phyloP scores from a whole-genome alignment of 345 rosid species.

The Eucalyptus lansdowneana region DNA sequence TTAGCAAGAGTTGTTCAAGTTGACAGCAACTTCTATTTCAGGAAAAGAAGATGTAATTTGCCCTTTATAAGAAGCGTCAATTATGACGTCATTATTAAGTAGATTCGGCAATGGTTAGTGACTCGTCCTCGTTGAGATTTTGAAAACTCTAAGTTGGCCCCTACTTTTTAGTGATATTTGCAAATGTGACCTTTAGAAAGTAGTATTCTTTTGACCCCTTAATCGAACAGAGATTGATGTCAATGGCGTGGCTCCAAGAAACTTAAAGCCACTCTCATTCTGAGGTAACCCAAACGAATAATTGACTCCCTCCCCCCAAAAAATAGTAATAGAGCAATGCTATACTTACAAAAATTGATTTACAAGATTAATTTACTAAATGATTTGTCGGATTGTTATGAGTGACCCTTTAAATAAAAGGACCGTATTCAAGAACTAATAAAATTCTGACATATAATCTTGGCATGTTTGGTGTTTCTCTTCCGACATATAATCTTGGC shows the following conservation, averaged over 20 bases:
- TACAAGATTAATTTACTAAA: too few species aligned
- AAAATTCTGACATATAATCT: too few species aligned
- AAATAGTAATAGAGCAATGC: fast-evolving
- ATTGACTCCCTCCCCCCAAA: fast-evolving
- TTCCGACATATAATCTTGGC: too few species aligned
- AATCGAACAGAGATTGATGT: neutral
- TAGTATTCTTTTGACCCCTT: neutral
- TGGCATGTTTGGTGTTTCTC: too few species aligned
- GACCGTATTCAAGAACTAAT: too few species aligned
- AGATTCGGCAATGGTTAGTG: neutral
- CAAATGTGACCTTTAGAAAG: neutral
- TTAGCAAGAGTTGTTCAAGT: neutral
- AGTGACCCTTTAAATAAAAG: too few species aligned
- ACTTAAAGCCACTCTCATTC: neutral
- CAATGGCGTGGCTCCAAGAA: neutral
- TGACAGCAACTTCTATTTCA: neutral
- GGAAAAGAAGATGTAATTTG: neutral
- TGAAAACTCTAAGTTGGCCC: neutral
- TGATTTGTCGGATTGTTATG: fast-evolving
- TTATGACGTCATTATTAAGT: neutral
- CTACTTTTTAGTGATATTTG: neutral
- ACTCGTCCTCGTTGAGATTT: neutral
- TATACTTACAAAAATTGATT: too few species aligned
- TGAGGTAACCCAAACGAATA: neutral
- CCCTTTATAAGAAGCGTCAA: neutral